These are phyloP conservation scores for Didymella lethalis DNA, from an alignment of 2,329 filamentous ascomycete genomes.

Conservation along the genomic window DNA sequence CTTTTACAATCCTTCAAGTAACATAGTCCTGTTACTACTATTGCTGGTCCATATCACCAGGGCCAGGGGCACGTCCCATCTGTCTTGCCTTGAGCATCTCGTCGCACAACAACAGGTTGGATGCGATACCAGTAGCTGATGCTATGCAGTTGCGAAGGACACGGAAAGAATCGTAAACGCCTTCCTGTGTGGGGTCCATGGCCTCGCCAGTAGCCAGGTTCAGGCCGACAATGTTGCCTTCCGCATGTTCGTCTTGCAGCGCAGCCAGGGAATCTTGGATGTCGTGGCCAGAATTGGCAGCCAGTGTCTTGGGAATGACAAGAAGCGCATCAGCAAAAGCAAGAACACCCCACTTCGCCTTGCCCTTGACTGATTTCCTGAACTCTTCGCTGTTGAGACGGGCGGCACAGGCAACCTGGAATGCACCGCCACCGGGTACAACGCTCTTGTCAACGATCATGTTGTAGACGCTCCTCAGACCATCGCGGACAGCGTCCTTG, in stretches of 20 bases:
- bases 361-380: constrained; percentile 91
- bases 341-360: constrained; percentile 93
- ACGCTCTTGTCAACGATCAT: constrained; percentile 99
- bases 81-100: constrained; percentile 97
- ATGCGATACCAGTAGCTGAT: constrained; percentile 92
- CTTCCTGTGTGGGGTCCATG: constrained; percentile 93
- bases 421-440: constrained; percentile 91
- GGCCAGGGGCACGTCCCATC: constrained; percentile 66
- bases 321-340: constrained; percentile 95
- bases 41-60: constrained; percentile 18
- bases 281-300: constrained; percentile 94
- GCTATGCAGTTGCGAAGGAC: constrained; percentile 93
- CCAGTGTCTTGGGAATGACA: constrained; percentile 95
- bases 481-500: constrained; percentile 94
- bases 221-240: constrained; percentile 86
- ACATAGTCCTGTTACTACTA: not conserved
- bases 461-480: constrained; percentile 96
- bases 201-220: constrained; percentile 87
- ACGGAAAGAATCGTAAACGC: constrained; percentile 95
- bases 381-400: constrained; percentile 89
- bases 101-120: constrained; percentile 93
- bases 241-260: constrained; percentile 83
- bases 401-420: constrained; percentile 90
- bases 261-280: constrained; percentile 92
- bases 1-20: not conserved